Evolutionary conservation across 305 asterid genomes (phyloP).

Genomic region (Fraxinus nigra): DNA sequence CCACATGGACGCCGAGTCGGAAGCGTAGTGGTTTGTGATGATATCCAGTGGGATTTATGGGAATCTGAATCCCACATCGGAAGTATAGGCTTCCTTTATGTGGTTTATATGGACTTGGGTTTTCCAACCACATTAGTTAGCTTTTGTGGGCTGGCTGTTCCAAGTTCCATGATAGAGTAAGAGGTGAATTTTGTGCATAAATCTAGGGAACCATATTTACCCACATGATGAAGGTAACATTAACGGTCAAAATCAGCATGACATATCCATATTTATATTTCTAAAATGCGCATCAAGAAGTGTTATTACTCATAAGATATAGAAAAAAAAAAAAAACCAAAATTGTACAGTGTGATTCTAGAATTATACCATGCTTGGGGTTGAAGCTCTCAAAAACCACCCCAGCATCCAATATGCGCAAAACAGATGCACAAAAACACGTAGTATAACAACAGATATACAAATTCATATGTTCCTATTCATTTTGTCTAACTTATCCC

Average conservation of each 20-base stretch:
- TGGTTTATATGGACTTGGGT: too few species aligned
- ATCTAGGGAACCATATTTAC: background rate
- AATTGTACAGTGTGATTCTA: background rate
- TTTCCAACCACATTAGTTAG: too few species aligned
- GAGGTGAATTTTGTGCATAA: background rate
- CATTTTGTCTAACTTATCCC: background rate
- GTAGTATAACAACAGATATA: background rate
- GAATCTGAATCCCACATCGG: too few species aligned
- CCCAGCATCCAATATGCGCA: background rate
- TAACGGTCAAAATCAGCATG: background rate
- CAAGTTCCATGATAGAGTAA: background rate
- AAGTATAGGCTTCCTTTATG: too few species aligned
- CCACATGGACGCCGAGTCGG: too few species aligned
- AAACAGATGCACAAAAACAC: background rate
- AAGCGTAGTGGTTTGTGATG: too few species aligned
- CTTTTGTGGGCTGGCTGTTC: too few species aligned
- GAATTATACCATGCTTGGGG: background rate
- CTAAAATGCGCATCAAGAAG: background rate
- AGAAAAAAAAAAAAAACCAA: background rate
- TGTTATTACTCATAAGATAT: background rate
- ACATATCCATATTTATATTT: background rate
- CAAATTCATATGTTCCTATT: background rate
- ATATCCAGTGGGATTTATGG: too few species aligned
- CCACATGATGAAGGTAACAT: background rate
- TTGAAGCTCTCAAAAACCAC: background rate